Evolutionary conservation across 2,329 filamentous ascomycete species (phyloP).

Genomic region (Aureobasidium sp.): DNA sequence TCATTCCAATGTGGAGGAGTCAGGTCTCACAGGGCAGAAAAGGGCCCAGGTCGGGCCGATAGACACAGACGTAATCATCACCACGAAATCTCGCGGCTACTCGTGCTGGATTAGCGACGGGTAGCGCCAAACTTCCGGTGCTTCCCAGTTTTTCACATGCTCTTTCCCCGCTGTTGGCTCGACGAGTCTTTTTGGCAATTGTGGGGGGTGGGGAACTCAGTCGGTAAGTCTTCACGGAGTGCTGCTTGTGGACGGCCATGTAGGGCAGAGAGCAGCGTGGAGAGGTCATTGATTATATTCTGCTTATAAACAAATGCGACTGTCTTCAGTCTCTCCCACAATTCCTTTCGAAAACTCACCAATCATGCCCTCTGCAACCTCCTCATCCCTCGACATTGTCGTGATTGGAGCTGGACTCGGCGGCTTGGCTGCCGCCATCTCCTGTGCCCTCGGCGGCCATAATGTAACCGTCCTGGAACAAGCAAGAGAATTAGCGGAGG

Average conservation of each 20-base stretch:
- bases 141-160: neutral
- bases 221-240: constrained; percentile 5
- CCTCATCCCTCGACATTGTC: constrained; percentile 19
- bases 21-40: neutral
- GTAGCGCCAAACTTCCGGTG: constrained; percentile 1
- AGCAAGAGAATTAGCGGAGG: constrained; percentile 19
- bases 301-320: constrained; percentile 1
- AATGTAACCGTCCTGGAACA: constrained; percentile 25
- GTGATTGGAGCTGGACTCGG: constrained; percentile 28
- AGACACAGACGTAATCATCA: neutral
- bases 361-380: constrained; percentile 7
- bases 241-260: neutral
- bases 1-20: neutral
- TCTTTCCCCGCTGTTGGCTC: constrained; percentile 3
- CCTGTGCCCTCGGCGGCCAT: constrained; percentile 25
- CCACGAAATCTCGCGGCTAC: neutral
- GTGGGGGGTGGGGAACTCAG: neutral
- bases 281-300: neutral
- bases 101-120: neutral
- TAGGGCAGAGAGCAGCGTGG: neutral
- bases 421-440: constrained; percentile 25
- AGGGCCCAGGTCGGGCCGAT: constrained; percentile 7
- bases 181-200: neutral
- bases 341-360: neutral
- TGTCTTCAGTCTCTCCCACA: neutral